Evolutionary conservation across 2,329 filamentous ascomycete species (phyloP).

Genomic region (Cercospora sp.): DNA sequence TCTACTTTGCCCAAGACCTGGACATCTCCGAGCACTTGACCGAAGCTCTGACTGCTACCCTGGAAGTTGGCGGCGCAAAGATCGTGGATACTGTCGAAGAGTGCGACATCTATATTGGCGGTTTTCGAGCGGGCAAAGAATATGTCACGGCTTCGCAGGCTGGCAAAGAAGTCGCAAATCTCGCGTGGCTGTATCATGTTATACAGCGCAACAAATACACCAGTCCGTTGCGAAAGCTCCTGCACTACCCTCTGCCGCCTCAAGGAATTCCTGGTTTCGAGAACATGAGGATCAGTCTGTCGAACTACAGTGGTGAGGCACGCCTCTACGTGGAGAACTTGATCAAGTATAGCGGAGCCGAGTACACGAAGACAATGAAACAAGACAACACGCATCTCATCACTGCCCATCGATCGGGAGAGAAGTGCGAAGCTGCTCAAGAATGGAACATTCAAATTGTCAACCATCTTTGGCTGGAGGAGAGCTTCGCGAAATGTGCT

Average conservation of each 20-base stretch:
- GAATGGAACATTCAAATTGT: conserved; percentile 90
- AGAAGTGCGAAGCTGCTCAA: conserved; percentile 87
- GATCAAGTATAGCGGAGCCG: conserved; percentile 77
- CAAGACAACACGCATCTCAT: conserved; percentile 94
- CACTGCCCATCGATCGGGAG: conserved; percentile 82
- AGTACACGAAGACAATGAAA: conserved; percentile 93
- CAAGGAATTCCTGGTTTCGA: conserved; percentile 78
- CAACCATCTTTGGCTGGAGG: conserved; percentile 96
- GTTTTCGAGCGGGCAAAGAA: conserved; percentile 77
- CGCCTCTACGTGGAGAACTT: conserved; percentile 91
- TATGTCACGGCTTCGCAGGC: conserved; percentile 75
- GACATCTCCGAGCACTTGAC: conserved; percentile 66
- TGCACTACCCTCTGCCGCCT: conserved; percentile 85
- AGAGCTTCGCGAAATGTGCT: conserved; percentile 89
- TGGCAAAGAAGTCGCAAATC: conserved; percentile 82
- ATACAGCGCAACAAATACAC: conserved; percentile 89
- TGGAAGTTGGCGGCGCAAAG: conserved; percentile 68
- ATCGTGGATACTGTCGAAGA: conserved; percentile 65
- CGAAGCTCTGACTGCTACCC: conserved; percentile 67
- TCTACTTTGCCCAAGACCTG: conserved; percentile 76
- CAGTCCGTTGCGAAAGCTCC: conserved; percentile 73
- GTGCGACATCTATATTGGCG: conserved; percentile 83
- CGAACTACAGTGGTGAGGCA: conserved; percentile 94
- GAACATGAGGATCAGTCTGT: conserved; percentile 77
- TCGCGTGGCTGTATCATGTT: conserved; percentile 90